Evolutionary conservation across 2,329 filamentous ascomycete species (phyloP), one percentile per base, ranked within the genome.

Genomic region (Neospermospora avenae): DNA sequence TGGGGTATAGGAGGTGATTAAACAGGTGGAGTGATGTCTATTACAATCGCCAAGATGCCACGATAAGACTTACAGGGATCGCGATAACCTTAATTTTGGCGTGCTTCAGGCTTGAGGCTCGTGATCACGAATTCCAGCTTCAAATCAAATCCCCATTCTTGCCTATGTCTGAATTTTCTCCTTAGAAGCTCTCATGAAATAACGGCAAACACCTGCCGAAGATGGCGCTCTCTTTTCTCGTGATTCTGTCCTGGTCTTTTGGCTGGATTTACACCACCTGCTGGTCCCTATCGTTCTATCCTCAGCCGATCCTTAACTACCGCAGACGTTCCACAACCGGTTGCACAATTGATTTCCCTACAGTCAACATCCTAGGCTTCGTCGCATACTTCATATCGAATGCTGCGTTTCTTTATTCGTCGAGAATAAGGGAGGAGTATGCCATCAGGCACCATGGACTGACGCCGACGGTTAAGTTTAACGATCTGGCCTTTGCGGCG

Each of bases 241-340:
- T 73, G 31, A 68, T 79, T 59, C 57, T 84, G 18, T 85, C 82
- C 54, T 81, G 78, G 70, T 71, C 88, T 34, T 84, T 90, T 68
- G 89, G 89, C 74, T 92, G 89, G 88, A 76, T 87, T 71, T 93
- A 93, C 75, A 87, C 84, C 65, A 65, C 86, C 52, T 85, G 83
- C 74, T 95, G 93, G 93, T 93, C 90, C 13, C 77, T 87, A 16
- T 96, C 91, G 16, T 98, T 97, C 77, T 98, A 98, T 74, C 93
- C 93, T 1, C 95, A 98, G 73, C 85, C 89, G 6, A 76, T 96
- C 62, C 82, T 91, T 64, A 98, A 97, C 80, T 88, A 81, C 73
- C 80, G 79, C 31, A 87, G 91, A 57, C 84, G 84, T 59, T 89
- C 90, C 8, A 97, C 93, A 4, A 82, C 84, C 20, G 95, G 95